Conservation (phyloP, 2,329 filamentous ascomycete genomes). For the Pestalotiopsis sp. region DNA sequence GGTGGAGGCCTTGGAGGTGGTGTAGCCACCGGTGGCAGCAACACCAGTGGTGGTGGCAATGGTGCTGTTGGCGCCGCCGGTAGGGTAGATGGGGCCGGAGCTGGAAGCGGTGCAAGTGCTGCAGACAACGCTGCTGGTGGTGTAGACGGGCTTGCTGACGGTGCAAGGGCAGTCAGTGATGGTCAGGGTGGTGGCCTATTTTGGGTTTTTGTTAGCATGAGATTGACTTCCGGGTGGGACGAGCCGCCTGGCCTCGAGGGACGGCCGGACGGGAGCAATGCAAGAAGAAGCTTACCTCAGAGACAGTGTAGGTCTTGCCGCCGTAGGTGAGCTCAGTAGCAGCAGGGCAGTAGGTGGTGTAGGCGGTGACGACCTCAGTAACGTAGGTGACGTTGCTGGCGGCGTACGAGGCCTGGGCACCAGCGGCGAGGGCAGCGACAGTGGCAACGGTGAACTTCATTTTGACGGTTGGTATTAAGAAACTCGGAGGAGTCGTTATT, state of each 20-base stretch:
- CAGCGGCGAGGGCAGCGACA: constrained; percentile 54
- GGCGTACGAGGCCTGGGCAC: constrained; percentile 37
- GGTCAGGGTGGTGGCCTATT: constrained; percentile 67
- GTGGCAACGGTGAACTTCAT: constrained; percentile 65
- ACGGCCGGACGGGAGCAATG: not conserved
- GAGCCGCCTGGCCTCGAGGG: not conserved
- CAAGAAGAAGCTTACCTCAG: constrained; percentile 48
- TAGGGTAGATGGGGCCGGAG: constrained; percentile 13
- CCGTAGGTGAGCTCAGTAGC: constrained; percentile 67
- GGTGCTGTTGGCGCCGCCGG: constrained; percentile 40
- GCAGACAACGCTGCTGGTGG: constrained; percentile 49
- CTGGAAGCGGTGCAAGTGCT: constrained; percentile 22
- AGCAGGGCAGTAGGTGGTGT: constrained; percentile 74
- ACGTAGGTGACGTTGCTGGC: constrained; percentile 53
- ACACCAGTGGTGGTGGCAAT: constrained; percentile 31
- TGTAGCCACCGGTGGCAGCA: constrained; percentile 46
- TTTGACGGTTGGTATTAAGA: constrained; percentile 55
- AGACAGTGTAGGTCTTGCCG: constrained; percentile 70
- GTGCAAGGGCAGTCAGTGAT: constrained; percentile 76
- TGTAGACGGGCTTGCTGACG: constrained; percentile 60
- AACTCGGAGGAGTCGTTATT: constrained; percentile 34
- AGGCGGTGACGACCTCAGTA: constrained; percentile 69
- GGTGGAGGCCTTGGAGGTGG: constrained; percentile 33
- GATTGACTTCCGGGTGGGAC: not conserved
- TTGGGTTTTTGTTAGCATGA: constrained; percentile 29